Conservation (phyloP, 306 rosid species). For the Psophocarpus tetragonolobus region DNA sequence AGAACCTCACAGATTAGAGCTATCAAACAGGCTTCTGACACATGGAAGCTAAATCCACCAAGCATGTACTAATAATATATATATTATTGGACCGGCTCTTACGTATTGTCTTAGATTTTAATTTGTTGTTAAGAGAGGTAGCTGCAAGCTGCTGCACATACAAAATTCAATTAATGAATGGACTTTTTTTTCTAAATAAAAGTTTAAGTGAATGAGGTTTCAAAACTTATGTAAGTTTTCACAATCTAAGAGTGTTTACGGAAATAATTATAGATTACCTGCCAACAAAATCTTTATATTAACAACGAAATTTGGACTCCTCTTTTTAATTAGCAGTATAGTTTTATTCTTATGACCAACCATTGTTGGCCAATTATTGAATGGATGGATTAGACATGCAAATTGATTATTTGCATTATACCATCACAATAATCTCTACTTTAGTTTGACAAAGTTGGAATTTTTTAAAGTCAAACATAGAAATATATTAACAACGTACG, state of each 20-base stretch:
- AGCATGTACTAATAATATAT: slow-evolving; percentile 10
- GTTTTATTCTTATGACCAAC: neutral
- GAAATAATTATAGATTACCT: neutral
- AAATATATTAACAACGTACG: slow-evolving; percentile 1
- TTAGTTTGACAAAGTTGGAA: slow-evolving; percentile 30
- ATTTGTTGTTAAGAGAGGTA: neutral
- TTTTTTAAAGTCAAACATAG: slow-evolving; percentile 9
- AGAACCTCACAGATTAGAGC: slow-evolving; percentile 24
- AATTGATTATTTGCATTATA: neutral
- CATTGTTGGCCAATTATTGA: neutral
- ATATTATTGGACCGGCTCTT: slow-evolving; percentile 42
- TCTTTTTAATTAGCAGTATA: neutral
- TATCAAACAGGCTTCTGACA: slow-evolving; percentile 47
- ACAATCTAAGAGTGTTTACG: neutral
- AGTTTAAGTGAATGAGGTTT: neutral
- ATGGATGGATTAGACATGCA: neutral
- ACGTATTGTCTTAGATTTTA: neutral
- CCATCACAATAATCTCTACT: neutral
- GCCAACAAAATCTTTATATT: neutral
- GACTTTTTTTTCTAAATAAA: neutral
- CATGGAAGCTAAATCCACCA: slow-evolving; percentile 31
- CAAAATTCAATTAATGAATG: slow-evolving; percentile 31
- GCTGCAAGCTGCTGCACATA: slow-evolving; percentile 2
- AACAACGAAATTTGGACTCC: neutral
- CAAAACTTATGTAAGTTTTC: neutral